Evolutionary conservation across 1,284 basidiomycete species (phyloP).

Genomic region (Cutaneotrichosporon cyanovorans): DNA sequence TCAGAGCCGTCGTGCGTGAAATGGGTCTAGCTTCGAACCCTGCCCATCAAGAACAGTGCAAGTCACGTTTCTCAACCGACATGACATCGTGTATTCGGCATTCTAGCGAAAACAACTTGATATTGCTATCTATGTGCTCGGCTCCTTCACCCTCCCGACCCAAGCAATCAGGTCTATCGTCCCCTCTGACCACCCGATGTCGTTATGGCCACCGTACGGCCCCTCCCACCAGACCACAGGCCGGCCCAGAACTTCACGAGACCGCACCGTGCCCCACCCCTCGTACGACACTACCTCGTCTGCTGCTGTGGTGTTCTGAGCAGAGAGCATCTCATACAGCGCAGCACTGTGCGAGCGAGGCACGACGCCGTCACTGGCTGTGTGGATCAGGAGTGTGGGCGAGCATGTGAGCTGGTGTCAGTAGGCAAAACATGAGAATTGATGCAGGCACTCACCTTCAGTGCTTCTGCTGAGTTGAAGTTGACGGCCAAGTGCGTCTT

Average conservation of each 20-base stretch:
- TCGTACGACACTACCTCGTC: conserved; percentile 7
- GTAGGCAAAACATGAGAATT: conserved; percentile 21
- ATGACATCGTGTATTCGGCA: too few species aligned
- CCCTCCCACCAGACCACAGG: conserved; percentile 38
- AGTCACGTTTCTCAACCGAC: too few species aligned
- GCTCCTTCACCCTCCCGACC: conserved; percentile 12
- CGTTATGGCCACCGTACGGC: conserved; percentile 34
- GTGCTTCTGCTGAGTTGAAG: conserved; percentile 29
- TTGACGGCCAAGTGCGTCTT: conserved; percentile 20
- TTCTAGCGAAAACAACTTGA: too few species aligned
- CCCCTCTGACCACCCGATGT: conserved; percentile 39
- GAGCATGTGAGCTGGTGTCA: conserved; percentile 61
- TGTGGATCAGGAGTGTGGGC: conserved; percentile 55
- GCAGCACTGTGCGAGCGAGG: conserved; percentile 65
- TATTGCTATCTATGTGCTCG: too few species aligned
- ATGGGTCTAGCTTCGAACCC: too few species aligned
- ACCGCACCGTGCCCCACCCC: conserved; percentile 28
- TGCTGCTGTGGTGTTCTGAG: conserved; percentile 3
- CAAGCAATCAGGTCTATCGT: conserved; percentile 35
- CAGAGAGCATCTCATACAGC: conserved; percentile 58
- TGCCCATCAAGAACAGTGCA: too few species aligned
- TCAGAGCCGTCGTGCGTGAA: too few species aligned
- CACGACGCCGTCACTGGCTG: conserved; percentile 73
- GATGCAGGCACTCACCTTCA: conserved; percentile 17
- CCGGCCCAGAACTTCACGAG: conserved; percentile 6